phyloP scores from a whole-genome alignment of 2,329 filamentous ascomycete species.

The Diaporthe sp. region DNA sequence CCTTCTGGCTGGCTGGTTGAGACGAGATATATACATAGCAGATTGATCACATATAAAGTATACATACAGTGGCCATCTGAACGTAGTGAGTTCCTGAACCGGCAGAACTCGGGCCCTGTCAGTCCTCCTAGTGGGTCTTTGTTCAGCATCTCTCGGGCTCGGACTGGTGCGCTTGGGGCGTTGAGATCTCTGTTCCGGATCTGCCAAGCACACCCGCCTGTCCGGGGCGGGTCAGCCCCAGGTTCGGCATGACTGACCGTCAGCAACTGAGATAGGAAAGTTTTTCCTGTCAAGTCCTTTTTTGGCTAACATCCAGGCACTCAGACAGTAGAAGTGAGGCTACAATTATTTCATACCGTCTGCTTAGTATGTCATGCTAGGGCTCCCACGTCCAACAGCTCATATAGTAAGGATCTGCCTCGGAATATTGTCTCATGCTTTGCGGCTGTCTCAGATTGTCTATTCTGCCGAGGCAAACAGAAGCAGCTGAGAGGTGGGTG shows the following conservation, averaged over 20 bases:
- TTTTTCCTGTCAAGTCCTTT: not conserved
- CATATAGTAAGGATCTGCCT: not conserved
- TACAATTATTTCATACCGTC: not conserved
- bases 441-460: not conserved
- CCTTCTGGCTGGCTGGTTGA: not conserved
- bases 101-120: slow-evolving; percentile 12
- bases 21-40: not conserved
- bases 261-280: not conserved
- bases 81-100: not conserved
- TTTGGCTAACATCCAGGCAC: not conserved
- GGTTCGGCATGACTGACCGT: not conserved
- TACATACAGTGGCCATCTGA: too few relatives aligned
- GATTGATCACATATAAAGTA: not conserved
- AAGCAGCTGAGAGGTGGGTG: too few relatives aligned
- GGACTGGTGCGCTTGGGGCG: slow-evolving; percentile 22
- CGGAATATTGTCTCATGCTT: not conserved
- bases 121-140: slow-evolving; percentile 10
- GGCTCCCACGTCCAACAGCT: not conserved
- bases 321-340: not conserved
- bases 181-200: slow-evolving; percentile 1
- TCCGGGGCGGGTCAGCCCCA: not conserved
- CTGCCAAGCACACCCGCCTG: slow-evolving; percentile 13
- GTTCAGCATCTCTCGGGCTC: slow-evolving; percentile 1
- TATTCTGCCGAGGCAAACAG: not conserved
- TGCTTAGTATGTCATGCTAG: not conserved